Evolutionary conservation across 768 basidiomycete genomes (phyloP).

Genomic region (Hygrophorus russula): DNA sequence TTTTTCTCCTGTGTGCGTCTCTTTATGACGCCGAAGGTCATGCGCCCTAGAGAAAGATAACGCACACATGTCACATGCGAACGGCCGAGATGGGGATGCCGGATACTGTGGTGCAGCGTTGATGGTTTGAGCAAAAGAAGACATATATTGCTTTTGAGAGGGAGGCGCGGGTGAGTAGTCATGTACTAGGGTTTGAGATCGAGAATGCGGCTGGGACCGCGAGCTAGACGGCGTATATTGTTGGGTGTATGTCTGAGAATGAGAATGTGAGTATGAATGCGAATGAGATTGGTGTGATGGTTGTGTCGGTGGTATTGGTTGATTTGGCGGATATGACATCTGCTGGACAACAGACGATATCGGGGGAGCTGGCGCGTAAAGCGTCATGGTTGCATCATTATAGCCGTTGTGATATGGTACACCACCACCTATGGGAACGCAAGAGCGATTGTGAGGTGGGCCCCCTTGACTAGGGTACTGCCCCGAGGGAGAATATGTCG

Average conservation of each 20-base stretch:
- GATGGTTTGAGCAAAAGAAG: constrained; percentile 19
- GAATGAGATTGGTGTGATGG: constrained; percentile 24
- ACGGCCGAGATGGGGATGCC: constrained; percentile 49
- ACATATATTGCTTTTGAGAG: constrained; percentile 23
- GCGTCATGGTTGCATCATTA: constrained; percentile 11
- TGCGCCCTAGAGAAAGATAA: constrained; percentile 81
- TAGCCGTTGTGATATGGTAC: constrained; percentile 12
- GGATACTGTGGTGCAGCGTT: constrained; percentile 39
- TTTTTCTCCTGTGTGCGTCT: constrained; percentile 80
- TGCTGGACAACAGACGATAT: constrained; percentile 8
- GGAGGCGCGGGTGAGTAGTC: constrained; percentile 12
- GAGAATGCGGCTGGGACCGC: constrained; percentile 14
- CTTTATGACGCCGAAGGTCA: constrained; percentile 74
- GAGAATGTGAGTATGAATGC: constrained; percentile 25
- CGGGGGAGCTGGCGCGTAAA: constrained; percentile 3
- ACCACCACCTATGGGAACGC: not conserved
- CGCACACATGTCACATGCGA: constrained; percentile 61
- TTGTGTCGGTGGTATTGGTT: constrained; percentile 18
- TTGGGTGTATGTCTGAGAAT: constrained; percentile 16
- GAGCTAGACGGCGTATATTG: constrained; percentile 15
- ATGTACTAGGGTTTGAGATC: constrained; percentile 31
- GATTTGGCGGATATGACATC: constrained; percentile 14
- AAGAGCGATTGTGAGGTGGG: constrained; percentile 2
- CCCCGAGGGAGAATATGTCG: constrained; percentile 13
- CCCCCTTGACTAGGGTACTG: constrained; percentile 3